Evolutionary conservation across 2,329 filamentous ascomycete species (phyloP), one percentile per base, ranked within the genome.

Genomic region (Epichloe sp.): DNA sequence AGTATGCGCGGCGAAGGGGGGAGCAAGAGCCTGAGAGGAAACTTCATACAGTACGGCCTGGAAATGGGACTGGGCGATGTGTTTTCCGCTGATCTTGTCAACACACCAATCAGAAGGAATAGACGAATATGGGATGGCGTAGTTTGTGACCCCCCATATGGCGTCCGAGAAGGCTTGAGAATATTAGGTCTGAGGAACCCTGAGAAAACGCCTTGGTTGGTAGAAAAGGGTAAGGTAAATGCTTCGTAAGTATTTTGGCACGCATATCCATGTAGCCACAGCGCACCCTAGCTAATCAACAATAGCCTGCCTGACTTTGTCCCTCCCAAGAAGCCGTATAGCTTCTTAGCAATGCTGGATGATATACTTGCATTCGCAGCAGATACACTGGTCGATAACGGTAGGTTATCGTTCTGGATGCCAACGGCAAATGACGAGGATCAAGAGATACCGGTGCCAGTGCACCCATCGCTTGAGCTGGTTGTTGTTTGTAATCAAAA

Each of bases 61-160:
- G 70, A 76, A 37, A 68, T 73, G 35, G 67, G 75, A 19, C 81
- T 93, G 50, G 77, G 91, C 0, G 91, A 89, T 59, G 79, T 83
- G 36, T 94, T 96, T 59, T 80, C 87, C 1, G 84, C 87, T 0
- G 93, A 98, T 65, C 66, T 98, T 51, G 96, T 89, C 0, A 90
- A 97, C 62, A 84, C 84, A 2, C 93, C 93, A 1, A 68, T 97
- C 21, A 73, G 79, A 43, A 68, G 66, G 35, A 61, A 66, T 34
- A 65, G 61, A n/a, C 66, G 79, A 48, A 77, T 84, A 57, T 80
- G 97, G 53, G 90, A 98, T 65, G 90, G 88, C 4, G 95, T 98
- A 53, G 75, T 97, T 6, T 97, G 90, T 61, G 93, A 98, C 68
- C 93, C 93, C 93, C 93, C 93, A 0, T 98, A 98, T 63, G 93